Evolutionary conservation across 1,284 basidiomycete species (phyloP).

Genomic region (Cryptococcus floricola): DNA sequence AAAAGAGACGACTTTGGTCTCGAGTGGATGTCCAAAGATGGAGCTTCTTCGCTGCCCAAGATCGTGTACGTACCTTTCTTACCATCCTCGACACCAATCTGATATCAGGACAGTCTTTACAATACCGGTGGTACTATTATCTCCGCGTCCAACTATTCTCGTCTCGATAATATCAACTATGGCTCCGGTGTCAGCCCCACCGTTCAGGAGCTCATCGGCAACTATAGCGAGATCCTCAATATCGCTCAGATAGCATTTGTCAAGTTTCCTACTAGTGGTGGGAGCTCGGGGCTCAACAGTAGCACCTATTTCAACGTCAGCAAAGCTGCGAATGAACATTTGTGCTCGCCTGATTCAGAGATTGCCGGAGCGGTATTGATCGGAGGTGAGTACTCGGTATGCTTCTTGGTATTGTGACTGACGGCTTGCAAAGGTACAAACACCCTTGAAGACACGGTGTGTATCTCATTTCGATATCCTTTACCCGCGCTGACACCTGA

Average conservation of each 20-base stretch:
- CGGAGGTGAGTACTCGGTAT: constrained; percentile 6
- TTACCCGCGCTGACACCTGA: not conserved
- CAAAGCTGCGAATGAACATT: constrained; percentile 25
- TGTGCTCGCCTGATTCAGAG: constrained; percentile 24
- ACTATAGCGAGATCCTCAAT: constrained; percentile 12
- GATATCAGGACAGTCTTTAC: constrained; percentile 2
- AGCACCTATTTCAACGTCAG: constrained; percentile 25
- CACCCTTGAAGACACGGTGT: constrained; percentile 39
- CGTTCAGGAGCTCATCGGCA: constrained; percentile 8
- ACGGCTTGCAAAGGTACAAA: constrained; percentile 20
- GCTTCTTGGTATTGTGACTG: too few relatives aligned
- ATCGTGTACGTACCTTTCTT: constrained; percentile 5
- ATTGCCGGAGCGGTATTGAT: constrained; percentile 25
- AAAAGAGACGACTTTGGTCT: constrained; percentile 9
- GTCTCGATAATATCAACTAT: constrained; percentile 15
- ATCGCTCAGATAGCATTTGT: constrained; percentile 11
- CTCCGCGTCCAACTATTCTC: constrained; percentile 9
- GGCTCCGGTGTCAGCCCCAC: constrained; percentile 3
- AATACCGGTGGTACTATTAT: constrained; percentile 13
- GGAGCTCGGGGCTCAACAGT: constrained; percentile 18
- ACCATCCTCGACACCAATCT: not conserved
- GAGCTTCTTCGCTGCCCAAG: constrained; percentile 6
- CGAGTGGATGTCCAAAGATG: constrained; percentile 11
- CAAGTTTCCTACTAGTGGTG: constrained; percentile 4
- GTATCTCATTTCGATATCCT: not conserved